Percentiles rank a stretch among this genome's conserved stretches.
phyloP scores from a whole-genome alignment of 116 monocot genomes.

The Iris pallida region DNA sequence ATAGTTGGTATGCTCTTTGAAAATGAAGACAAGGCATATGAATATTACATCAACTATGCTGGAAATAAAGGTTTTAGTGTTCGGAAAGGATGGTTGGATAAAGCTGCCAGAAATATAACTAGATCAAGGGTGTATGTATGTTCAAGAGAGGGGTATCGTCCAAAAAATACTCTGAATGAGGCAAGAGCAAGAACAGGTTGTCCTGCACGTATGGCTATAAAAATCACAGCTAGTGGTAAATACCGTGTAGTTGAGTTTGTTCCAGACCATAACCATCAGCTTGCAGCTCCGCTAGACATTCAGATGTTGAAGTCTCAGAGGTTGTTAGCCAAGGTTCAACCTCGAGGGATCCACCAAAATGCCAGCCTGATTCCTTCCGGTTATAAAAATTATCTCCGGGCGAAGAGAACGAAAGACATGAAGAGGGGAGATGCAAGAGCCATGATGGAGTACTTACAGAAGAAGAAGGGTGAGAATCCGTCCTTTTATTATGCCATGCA shows the following conservation, averaged over 20 bases:
- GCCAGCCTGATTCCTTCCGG: conserved; percentile 32
- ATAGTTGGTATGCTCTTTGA: conserved; percentile 46
- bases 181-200: conserved; percentile 45
- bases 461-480: conserved; percentile 42
- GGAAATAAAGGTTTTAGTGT: conserved; percentile 41
- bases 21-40: conserved; percentile 51
- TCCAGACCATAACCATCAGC: conserved; percentile 43
- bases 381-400: conserved; percentile 50
- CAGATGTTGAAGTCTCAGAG: conserved; percentile 38
- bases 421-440: conserved; percentile 39
- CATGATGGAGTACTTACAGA: conserved; percentile 43
- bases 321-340: conserved; percentile 28
- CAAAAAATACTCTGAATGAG: conserved; percentile 29
- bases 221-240: conserved; percentile 37
- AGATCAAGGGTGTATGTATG: conserved; percentile 49
- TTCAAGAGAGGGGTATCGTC: conserved; percentile 54
- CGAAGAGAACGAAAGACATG: conserved; percentile 30
- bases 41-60: conserved; percentile 49
- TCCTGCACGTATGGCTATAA: conserved; percentile 47
- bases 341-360: conserved; percentile 11
- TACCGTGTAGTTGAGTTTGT: conserved; percentile 45
- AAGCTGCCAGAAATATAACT: conserved; percentile 36
- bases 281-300: conserved; percentile 43
- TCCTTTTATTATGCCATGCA: conserved; percentile 52
- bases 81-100: conserved; percentile 59